Evolutionary conservation across 2,329 filamentous ascomycete genomes (phyloP), one percentile per base, ranked within the genome.

Genomic region (Pyricularia sp.): DNA sequence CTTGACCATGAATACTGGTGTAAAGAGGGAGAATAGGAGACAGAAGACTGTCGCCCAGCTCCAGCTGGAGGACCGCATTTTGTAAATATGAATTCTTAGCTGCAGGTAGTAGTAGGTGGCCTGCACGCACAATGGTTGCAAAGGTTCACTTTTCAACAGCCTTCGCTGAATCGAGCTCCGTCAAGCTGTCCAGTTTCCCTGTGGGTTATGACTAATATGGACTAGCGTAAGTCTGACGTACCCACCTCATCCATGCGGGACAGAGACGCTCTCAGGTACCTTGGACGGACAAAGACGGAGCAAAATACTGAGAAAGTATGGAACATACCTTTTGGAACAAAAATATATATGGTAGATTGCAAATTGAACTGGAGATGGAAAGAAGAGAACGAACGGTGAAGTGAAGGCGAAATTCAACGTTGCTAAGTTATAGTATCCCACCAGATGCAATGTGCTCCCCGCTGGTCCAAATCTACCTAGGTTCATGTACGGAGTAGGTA

Each of bases 1-100:
- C 82, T 99, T 99, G 68, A 99, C 95, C 75, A 87, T 85, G 72
- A 87, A 93, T 97, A 73, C 33, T 70, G 69, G 20, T n/a, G 26
- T 64, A 50, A 50, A 23, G 59, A 65, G 33, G 64, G 64, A 65
- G 30, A 65, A 65, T 20, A 63, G 25, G 28, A 63, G 59, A 63
- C 25, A 63, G 59, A 28, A 63, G 59, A 28, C 25, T 5, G 25
- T 30, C 9, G 64, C 50, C 33, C 30, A n/a, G 64, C 65, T 33
- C 65, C 9, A 33, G 36, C 70, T 69, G 67, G 66, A 59, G 28
- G 59, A 28, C 59, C 59, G 59, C 59, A 28, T 63, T 28, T 28
- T 63, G 59, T 55, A 63, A 28, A 20, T 28, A 28, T 63, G 59
- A 7, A 28, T 30, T 28, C 59, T 28, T 14, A 14, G 28, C 14